These are phyloP conservation scores for Psidium friedrichsthalianum DNA, from an alignment of 345 rosid species.

Conservation along the genomic window DNA sequence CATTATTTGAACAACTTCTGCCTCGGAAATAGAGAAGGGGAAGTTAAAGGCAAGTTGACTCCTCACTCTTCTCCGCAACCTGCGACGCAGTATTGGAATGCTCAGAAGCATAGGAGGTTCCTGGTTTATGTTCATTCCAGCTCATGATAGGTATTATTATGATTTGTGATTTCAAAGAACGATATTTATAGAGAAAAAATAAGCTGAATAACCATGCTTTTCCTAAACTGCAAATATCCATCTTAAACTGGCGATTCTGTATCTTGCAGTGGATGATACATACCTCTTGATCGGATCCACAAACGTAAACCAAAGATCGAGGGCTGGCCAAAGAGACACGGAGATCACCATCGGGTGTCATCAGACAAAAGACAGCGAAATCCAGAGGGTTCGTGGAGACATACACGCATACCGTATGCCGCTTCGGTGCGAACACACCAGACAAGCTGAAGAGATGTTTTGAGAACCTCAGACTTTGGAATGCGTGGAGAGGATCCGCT, in stretches of 20 bases:
- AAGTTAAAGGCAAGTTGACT: conserved; percentile 36
- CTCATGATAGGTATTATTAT: conserved; percentile 64
- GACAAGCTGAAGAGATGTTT: conserved; percentile 23
- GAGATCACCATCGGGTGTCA: conserved; percentile 79
- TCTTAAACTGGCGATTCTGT: background rate
- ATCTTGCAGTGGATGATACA: conserved; percentile 51
- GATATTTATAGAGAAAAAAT: background rate
- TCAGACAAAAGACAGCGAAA: conserved; percentile 12
- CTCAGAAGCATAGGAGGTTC: conserved; percentile 71
- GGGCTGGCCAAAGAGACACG: conserved; percentile 83
- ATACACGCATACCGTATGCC: conserved; percentile 51
- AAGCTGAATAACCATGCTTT: too few relatives aligned
- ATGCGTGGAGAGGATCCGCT: conserved; percentile 39
- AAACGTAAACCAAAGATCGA: conserved; percentile 80
- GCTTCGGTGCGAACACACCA: conserved; percentile 69
- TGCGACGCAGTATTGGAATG: conserved; percentile 61
- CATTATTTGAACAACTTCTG: conserved; percentile 84
- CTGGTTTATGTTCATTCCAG: conserved; percentile 93
- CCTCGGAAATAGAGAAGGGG: conserved; percentile 77
- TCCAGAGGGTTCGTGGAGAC: conserved; percentile 1
- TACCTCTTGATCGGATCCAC: conserved; percentile 73
- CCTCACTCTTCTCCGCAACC: conserved; percentile 49
- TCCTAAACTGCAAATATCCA: background rate
- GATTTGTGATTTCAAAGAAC: background rate
- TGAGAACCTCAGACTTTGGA: conserved; percentile 46